A percentile compares a stretch with the other conserved stretches of the same genome.
Evolutionary conservation across 1,139 yeast genomes (phyloP).

Genomic region (Magnusiomyces ingens): DNA sequence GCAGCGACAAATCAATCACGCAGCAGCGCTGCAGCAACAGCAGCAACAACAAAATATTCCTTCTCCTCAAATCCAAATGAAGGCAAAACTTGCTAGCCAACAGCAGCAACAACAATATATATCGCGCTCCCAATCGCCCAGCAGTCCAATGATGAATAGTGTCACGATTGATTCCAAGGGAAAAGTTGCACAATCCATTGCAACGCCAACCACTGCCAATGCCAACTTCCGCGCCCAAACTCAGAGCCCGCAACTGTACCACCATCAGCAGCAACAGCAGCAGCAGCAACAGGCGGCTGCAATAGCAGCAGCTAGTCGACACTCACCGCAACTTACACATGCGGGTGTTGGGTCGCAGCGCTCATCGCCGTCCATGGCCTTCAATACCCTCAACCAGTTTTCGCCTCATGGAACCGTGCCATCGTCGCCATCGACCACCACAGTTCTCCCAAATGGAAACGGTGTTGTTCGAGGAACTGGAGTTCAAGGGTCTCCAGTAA

Average conservation of each 20-base stretch:
- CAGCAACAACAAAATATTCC: background rate
- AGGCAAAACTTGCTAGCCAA: conserved; percentile 3
- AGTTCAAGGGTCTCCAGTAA: background rate
- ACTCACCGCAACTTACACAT: conserved; percentile 4
- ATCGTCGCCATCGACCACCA: background rate
- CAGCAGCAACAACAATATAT: conserved; percentile 2
- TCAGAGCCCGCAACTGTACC: background rate
- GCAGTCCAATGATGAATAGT: background rate
- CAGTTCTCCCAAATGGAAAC: background rate
- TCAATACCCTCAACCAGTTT: background rate
- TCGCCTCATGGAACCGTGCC: background rate
- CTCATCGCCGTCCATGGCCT: conserved; percentile 1
- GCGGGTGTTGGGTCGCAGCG: conserved; percentile 1
- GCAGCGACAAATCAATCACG: background rate
- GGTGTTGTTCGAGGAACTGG: no score
- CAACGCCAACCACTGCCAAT: background rate
- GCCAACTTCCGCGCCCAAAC: background rate
- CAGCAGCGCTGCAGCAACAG: background rate
- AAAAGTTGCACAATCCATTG: background rate
- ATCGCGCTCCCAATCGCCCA: conserved; percentile 7
- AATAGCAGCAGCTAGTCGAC: background rate
- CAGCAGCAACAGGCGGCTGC: no score
- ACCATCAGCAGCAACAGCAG: background rate
- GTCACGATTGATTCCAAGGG: background rate
- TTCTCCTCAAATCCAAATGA: conserved; percentile 1